These are phyloP conservation scores for Macrolepiota albuminosa DNA, from an alignment of 768 basidiomycete species.

Conservation along the genomic window DNA sequence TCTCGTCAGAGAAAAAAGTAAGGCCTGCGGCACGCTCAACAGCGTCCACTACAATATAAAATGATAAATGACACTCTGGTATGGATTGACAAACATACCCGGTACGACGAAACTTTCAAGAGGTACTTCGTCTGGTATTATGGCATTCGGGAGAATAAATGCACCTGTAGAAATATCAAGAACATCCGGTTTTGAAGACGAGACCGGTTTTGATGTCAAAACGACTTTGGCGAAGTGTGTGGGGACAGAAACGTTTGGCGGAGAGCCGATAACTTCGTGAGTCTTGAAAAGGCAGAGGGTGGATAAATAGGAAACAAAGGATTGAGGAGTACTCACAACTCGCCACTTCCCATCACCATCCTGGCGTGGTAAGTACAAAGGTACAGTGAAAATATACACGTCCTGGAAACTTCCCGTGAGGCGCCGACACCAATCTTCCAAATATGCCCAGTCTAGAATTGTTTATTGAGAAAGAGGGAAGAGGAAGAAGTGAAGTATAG, in stretches of 20 bases:
- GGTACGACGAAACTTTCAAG: slow-evolving; percentile 80
- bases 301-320: neutral
- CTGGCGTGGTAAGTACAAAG: slow-evolving; percentile 87
- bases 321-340: slow-evolving; percentile 56
- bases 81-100: slow-evolving; percentile 39
- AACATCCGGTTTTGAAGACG: slow-evolving; percentile 64
- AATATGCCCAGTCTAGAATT: slow-evolving; percentile 85
- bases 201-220: slow-evolving; percentile 68
- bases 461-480: neutral
- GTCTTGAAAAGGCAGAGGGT: slow-evolving; percentile 42
- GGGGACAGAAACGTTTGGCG: slow-evolving; percentile 88
- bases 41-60: slow-evolving; percentile 61
- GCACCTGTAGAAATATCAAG: slow-evolving; percentile 85
- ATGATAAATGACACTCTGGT: neutral
- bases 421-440: slow-evolving; percentile 92
- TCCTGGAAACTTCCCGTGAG: slow-evolving; percentile 86
- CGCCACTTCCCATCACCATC: slow-evolving; percentile 93
- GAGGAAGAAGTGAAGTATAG: neutral
- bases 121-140: slow-evolving; percentile 80
- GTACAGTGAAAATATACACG: slow-evolving; percentile 97
- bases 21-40: slow-evolving; percentile 91
- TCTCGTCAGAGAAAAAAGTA: slow-evolving; percentile 74
- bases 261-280: slow-evolving; percentile 92
- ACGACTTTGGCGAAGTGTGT: slow-evolving; percentile 99
- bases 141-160: slow-evolving; percentile 94